phyloP scores from a whole-genome alignment of 2,329 filamentous ascomycete genomes.

The Claviceps monticola region DNA sequence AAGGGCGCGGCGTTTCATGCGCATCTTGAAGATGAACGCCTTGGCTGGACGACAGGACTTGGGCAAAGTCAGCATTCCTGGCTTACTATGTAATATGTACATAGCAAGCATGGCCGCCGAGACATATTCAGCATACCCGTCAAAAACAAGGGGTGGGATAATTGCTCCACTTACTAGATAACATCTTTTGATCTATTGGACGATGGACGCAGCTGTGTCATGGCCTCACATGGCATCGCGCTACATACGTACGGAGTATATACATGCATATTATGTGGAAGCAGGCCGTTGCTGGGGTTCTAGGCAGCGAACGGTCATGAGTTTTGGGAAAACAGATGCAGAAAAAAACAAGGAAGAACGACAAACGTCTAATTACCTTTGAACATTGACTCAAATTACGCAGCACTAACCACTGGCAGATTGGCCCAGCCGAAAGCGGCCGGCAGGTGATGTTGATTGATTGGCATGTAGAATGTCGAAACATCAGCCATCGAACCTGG shows the following conservation, averaged over 20 bases:
- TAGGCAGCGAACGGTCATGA: neutral
- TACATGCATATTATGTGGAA: neutral
- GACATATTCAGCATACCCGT: conserved; percentile 3
- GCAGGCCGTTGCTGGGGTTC: neutral
- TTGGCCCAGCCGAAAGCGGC: neutral
- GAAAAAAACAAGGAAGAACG: neutral
- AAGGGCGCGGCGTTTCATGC: neutral
- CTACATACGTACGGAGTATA: neutral
- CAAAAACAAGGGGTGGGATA: neutral
- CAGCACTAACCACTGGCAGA: neutral
- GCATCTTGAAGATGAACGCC: neutral
- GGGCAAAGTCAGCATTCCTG: neutral
- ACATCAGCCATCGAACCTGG: no score
- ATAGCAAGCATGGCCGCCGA: conserved; percentile 5
- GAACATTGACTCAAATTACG: neutral
- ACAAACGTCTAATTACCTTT: neutral
- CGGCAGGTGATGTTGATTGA: neutral
- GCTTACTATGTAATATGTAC: no score
- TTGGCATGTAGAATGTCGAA: neutral
- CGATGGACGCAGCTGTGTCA: neutral
- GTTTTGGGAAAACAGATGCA: neutral
- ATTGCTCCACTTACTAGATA: neutral
- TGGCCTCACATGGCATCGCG: neutral
- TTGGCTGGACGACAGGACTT: neutral
- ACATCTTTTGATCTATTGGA: neutral